A percentile compares a stretch with the other conserved stretches of the same genome.
phyloP scores from a whole-genome alignment of 2,329 filamentous ascomycete genomes.

The Dothidotthia symphoricarpi region DNA sequence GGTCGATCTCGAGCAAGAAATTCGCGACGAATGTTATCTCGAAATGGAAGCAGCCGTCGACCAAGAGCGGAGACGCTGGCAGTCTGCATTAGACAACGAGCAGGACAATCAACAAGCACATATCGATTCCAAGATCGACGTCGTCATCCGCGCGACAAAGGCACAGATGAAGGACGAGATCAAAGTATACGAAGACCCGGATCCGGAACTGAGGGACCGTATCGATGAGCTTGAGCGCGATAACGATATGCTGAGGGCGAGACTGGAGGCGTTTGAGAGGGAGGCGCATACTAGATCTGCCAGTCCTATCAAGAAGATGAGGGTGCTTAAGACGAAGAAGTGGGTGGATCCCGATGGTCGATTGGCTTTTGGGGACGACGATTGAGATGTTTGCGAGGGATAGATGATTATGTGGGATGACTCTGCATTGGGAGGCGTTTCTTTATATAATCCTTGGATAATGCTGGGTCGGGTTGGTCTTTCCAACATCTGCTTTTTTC shows the following conservation, averaged over 20 bases:
- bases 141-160: constrained; percentile 59
- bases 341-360: constrained; percentile 43
- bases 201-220: constrained; percentile 38
- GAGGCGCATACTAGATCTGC: constrained; percentile 39
- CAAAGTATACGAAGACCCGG: constrained; percentile 45
- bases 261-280: constrained; percentile 43
- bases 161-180: constrained; percentile 41
- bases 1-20: constrained; percentile 75
- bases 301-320: constrained; percentile 51
- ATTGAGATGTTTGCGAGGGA: constrained; percentile 2
- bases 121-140: constrained; percentile 82
- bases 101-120: constrained; percentile 76
- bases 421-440: background rate
- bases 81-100: constrained; percentile 73
- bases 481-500: too few species aligned
- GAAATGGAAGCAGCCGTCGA: constrained; percentile 81
- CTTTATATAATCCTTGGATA: too few species aligned
- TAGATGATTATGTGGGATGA: background rate
- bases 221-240: constrained; percentile 47
- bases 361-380: constrained; percentile 5
- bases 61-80: constrained; percentile 77
- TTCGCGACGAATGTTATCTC: constrained; percentile 82
- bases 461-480: too few species aligned
- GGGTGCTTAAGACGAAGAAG: constrained; percentile 50
- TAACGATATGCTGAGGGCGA: constrained; percentile 42